A percentile compares a stretch with the other conserved stretches of the same genome.
These are phyloP conservation scores for Dentipellis fragilis DNA, from an alignment of 768 basidiomycete species.

Conservation along the genomic window DNA sequence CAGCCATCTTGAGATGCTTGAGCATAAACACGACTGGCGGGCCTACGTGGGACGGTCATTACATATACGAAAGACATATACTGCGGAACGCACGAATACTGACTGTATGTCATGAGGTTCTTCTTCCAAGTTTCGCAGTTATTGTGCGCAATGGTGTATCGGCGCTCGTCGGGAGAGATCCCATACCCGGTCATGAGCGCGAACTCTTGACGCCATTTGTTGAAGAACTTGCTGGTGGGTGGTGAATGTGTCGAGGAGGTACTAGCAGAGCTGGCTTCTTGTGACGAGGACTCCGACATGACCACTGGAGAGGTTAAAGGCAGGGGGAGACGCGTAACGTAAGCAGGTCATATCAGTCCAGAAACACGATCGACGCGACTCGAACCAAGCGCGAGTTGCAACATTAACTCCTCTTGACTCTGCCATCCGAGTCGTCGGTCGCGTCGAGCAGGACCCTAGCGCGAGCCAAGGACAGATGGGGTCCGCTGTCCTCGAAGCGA, in stretches of 20 bases:
- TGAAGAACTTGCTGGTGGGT: conserved; percentile 25
- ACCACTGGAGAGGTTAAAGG: no score
- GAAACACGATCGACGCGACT: no score
- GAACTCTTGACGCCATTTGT: conserved; percentile 41
- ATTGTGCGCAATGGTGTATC: conserved; percentile 18
- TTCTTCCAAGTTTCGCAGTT: conserved; percentile 44
- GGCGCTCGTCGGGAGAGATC: conserved; percentile 32
- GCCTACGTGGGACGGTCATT: conserved; percentile 33
- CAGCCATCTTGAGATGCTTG: conserved; percentile 72
- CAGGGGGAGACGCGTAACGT: no score
- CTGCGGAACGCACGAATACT: conserved; percentile 16
- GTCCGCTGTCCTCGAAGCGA: no score
- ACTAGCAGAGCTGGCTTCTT: conserved; percentile 5
- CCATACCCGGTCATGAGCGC: conserved; percentile 42
- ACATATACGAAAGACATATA: not conserved
- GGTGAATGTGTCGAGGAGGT: conserved; percentile 16
- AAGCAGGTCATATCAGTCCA: no score
- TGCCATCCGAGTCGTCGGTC: no score
- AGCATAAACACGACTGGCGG: conserved; percentile 86
- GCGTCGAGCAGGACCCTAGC: no score
- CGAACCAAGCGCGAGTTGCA: no score
- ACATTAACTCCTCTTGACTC: no score
- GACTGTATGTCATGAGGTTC: conserved; percentile 37
- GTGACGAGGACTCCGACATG: no score
- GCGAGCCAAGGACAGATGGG: no score